Conservation (phyloP, 1,139 yeast species). For the Suhomyces guaymorum region DNA sequence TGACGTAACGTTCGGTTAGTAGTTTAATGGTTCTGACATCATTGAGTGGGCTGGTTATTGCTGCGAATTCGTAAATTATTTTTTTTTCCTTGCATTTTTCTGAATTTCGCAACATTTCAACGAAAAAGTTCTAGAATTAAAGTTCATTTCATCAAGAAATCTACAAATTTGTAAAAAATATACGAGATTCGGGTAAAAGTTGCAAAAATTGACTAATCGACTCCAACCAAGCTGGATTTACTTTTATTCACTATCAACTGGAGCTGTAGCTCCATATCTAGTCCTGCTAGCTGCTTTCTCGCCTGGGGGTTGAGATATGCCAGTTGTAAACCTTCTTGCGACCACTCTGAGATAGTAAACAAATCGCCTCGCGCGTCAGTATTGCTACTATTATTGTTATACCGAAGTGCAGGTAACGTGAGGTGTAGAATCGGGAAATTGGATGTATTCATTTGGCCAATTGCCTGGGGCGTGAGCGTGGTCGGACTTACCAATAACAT, state of each 20-base stretch:
- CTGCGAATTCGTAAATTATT: no score
- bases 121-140: no score
- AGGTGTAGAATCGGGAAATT: constrained; percentile 55
- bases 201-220: no score
- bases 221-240: background rate
- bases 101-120: no score
- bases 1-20: no score
- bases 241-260: constrained; percentile 10
- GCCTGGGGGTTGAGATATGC: constrained; percentile 50
- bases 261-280: constrained; percentile 32
- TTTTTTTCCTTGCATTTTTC: no score
- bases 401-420: constrained; percentile 8
- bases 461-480: constrained; percentile 59
- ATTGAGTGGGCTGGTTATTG: no score
- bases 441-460: constrained; percentile 54
- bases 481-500: constrained; percentile 58
- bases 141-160: no score
- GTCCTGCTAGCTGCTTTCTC: constrained; percentile 40
- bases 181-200: no score
- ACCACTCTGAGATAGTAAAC: constrained; percentile 44
- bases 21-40: no score
- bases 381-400: no score
- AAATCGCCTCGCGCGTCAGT: background rate
- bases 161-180: no score
- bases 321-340: constrained; percentile 38